Evolutionary conservation across 257 asterid species (phyloP).

Genomic region (Ajuga chamaepitys): DNA sequence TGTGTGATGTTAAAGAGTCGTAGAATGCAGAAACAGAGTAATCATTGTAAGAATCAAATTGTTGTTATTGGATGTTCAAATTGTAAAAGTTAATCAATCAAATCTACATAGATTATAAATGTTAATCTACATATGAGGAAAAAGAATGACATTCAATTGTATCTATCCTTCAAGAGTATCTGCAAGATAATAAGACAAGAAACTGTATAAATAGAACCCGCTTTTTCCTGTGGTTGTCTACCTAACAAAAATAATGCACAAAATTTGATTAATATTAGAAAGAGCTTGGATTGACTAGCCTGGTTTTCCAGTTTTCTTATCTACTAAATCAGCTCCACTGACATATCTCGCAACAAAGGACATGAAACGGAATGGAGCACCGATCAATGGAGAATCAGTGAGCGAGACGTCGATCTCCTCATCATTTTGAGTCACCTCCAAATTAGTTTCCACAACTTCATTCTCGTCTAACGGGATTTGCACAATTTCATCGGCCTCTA

Average conservation of each 20-base stretch:
- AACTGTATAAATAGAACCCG: conserved; percentile 11
- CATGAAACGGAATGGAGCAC: conserved; percentile 94
- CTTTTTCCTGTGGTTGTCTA: conserved; percentile 12
- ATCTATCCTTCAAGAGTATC: not conserved
- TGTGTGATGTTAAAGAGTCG: not conserved
- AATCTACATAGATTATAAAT: conserved; percentile 2
- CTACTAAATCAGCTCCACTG: conserved; percentile 92
- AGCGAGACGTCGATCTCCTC: conserved; percentile 39
- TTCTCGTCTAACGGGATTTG: conserved; percentile 70
- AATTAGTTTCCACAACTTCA: conserved; percentile 24
- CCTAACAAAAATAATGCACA: conserved; percentile 12
- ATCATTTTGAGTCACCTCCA: conserved; percentile 22
- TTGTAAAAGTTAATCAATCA: not conserved
- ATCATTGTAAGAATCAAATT: not conserved
- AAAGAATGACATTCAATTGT: not conserved
- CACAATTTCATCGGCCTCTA: conserved; percentile 52
- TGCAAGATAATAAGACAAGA: not conserved
- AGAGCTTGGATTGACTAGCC: conserved; percentile 1
- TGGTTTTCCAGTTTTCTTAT: conserved; percentile 30
- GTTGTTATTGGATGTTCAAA: conserved; percentile 6
- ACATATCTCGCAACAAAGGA: conserved; percentile 92
- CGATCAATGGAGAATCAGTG: conserved; percentile 74
- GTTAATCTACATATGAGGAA: conserved; percentile 9
- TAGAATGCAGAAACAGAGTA: not conserved
- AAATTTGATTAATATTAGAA: not conserved